These are phyloP conservation scores for Colletotrichum sp. DNA, from an alignment of 2,329 filamentous ascomycete genomes.

Conservation along the genomic window DNA sequence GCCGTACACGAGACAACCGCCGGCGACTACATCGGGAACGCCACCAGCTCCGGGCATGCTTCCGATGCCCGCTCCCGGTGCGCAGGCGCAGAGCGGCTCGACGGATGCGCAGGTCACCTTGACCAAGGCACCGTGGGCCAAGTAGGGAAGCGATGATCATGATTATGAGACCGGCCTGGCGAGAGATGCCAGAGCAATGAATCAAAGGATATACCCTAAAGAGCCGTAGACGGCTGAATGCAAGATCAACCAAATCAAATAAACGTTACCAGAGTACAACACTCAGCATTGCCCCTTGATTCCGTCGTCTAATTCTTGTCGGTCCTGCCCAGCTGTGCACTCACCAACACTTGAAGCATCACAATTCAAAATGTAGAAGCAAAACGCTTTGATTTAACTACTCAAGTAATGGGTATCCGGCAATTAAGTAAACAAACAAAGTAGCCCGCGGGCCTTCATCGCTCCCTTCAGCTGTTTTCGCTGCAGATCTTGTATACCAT, in stretches of 20 bases:
- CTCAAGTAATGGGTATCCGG: constrained; percentile 21
- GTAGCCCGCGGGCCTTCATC: not conserved
- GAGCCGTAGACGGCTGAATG: not conserved
- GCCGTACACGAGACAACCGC: constrained; percentile 41
- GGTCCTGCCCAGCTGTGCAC: not conserved
- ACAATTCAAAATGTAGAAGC: not conserved
- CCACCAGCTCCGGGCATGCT: constrained; percentile 11
- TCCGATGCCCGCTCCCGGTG: constrained; percentile 20
- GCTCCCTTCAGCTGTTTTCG: not conserved
- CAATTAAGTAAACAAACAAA: constrained; percentile 18
- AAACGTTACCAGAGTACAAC: not conserved
- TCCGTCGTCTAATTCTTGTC: not conserved
- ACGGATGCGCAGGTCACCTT: constrained; percentile 43
- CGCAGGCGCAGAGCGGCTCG: constrained; percentile 28
- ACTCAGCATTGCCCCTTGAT: not conserved
- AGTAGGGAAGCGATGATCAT: constrained; percentile 24
- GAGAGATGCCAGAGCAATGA: not conserved
- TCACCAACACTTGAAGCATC: not conserved
- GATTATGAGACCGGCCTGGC: not conserved
- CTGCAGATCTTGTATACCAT: not conserved
- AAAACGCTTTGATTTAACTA: constrained; percentile 14
- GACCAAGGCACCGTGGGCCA: constrained; percentile 55
- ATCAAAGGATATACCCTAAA: not conserved
- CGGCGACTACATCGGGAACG: constrained; percentile 8
- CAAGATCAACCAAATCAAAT: not conserved